Evolutionary conservation across 257 asterid species (phyloP).

Genomic region (Ocimum tenuiflorum): DNA sequence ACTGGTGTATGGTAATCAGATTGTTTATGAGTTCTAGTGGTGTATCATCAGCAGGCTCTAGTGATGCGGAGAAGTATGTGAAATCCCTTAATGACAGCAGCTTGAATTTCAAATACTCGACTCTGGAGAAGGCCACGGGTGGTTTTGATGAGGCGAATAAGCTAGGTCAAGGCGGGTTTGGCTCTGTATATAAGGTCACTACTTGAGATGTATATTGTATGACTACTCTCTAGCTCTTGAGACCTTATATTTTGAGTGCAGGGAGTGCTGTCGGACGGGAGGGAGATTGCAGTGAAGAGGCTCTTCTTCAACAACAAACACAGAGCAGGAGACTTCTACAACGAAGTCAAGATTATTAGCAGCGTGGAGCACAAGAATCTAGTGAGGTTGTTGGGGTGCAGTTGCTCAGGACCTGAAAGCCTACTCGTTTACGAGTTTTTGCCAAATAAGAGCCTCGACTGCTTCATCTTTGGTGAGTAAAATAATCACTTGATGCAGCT

Average conservation of each 20-base stretch:
- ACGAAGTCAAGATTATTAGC: conserved; percentile 76
- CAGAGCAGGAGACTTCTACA: conserved; percentile 72
- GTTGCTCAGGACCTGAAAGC: conserved; percentile 83
- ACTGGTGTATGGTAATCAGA: no score
- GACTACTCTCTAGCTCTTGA: no score
- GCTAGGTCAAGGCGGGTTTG: conserved; percentile 90
- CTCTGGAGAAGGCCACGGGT: conserved; percentile 71
- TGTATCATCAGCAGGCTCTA: conserved; percentile 16
- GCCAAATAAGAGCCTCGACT: conserved; percentile 68
- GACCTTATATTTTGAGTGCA: conserved; percentile 23
- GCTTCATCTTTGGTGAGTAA: conserved; percentile 67
- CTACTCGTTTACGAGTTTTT: conserved; percentile 69
- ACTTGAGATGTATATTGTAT: background rate
- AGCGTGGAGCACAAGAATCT: conserved; percentile 72
- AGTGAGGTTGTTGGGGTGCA: conserved; percentile 78
- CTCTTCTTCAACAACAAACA: conserved; percentile 71
- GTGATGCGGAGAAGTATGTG: conserved; percentile 50
- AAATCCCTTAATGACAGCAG: conserved; percentile 65
- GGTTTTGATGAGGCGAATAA: conserved; percentile 64
- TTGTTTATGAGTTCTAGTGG: no score
- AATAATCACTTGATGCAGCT: background rate
- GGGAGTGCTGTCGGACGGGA: conserved; percentile 60
- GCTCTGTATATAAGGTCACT: conserved; percentile 71
- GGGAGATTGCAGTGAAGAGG: conserved; percentile 91
- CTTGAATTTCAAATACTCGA: conserved; percentile 76